Base-by-base conservation (phyloP, 2,329 filamentous ascomycete genomes). In the Colletotrichum costaricense region DNA sequence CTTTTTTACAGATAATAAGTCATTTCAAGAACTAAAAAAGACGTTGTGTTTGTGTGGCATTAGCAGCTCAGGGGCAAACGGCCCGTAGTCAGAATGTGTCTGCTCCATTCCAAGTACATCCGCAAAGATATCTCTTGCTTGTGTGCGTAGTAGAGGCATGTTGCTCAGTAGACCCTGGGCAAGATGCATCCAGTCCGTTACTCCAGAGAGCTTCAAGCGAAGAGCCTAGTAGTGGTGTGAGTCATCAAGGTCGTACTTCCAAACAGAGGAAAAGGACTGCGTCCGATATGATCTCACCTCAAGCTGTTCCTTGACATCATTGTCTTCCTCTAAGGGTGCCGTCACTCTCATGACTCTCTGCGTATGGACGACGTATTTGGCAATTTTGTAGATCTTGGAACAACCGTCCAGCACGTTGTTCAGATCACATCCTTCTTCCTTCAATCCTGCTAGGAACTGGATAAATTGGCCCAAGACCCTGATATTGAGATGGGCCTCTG, bases 141-240 rank as follows among this genome's bases (percentile, higher is more conserved):
- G 60, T 2, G 67, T 60, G 9, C 60, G 8, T 26, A 70, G 22
- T 4, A 42, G 1, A 1, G 67, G 59, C 4, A 70, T 70, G 46
- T 73, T 73, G 22, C 70, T 65, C 33, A 73, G 19, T 55, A 73
- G 67, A 9, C 70, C 70, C 22, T 73, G 60, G 8, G 70, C 55
- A 7, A 73, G 46, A 19, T 70, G 46, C 55, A 69, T 73, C 70
- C 70, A 73, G n/a, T 73, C 70, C 12, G 66, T 33, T 28, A 70
- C 70, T 22, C 26, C 60, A 19, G 67, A 73, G 16, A 73, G 67
- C 30, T 62, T 65, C n/a, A 56, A 24, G 2, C 70, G 70, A 5
- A 73, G 60, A 26, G 42, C n/a, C 67, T 69, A 60, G 5, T 8
- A 9, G 19, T 6, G 6, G 9, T 2, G 11, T n/a, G 19, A 26